These are phyloP conservation scores for Pythium sukuiense DNA, from an alignment of 352 stramenopile genomes.

Conservation along the genomic window DNA sequence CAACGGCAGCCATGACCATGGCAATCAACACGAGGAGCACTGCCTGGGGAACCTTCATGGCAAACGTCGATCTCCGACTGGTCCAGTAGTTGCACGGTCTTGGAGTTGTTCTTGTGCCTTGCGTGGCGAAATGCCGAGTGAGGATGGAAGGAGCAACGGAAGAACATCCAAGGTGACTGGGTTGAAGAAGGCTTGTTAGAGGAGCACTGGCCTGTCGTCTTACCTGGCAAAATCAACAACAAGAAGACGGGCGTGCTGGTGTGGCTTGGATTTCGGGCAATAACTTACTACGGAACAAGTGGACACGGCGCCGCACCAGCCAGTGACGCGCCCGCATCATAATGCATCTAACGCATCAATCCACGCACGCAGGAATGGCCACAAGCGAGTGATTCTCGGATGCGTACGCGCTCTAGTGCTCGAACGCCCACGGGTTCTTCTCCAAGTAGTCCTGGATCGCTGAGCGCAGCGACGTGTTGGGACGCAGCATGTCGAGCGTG, in stretches of 20 bases:
- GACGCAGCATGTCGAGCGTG: slow-evolving; percentile 69
- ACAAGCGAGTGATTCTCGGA: background rate
- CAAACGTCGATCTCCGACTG: background rate
- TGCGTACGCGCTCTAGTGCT: slow-evolving; percentile 32
- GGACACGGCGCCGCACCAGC: background rate
- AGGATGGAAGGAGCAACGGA: background rate
- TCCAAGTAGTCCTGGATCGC: slow-evolving; percentile 78
- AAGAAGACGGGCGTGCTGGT: background rate
- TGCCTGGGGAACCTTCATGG: background rate
- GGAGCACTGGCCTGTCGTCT: background rate
- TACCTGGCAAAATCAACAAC: background rate
- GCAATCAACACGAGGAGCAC: background rate
- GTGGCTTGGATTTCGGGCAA: background rate
- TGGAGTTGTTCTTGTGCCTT: background rate
- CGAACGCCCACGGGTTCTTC: slow-evolving; percentile 75
- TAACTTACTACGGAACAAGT: slow-evolving; percentile 1
- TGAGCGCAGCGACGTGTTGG: slow-evolving; percentile 61
- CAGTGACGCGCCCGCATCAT: background rate
- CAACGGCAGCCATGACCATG: background rate
- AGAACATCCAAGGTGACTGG: too few species aligned
- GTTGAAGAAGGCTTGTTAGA: too few species aligned
- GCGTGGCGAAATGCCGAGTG: background rate
- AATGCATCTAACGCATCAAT: slow-evolving; percentile 5
- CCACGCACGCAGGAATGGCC: background rate
- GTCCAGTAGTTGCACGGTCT: too few species aligned